Evolutionary conservation across 257 asterid species (phyloP).

Genomic region (Euphrasia confusa): DNA sequence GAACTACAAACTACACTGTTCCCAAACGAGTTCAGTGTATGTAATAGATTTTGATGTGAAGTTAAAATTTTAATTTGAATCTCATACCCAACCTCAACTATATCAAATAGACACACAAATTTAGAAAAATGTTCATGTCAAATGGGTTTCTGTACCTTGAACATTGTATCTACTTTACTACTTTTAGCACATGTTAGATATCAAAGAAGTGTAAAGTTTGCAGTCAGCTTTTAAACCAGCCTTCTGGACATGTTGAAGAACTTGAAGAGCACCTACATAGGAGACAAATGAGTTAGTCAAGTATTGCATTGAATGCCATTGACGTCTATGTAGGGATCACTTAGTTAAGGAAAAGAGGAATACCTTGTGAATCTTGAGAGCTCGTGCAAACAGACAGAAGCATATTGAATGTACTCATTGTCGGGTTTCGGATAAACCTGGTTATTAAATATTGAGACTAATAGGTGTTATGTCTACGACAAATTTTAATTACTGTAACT

Average conservation of each 20-base stretch:
- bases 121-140: conserved; percentile 22
- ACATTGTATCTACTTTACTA: conserved; percentile 96
- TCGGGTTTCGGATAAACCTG: conserved; percentile 75
- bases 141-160: conserved; percentile 51
- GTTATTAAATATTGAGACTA: too few relatives aligned
- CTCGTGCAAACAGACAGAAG: conserved; percentile 93
- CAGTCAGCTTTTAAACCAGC: conserved; percentile 76
- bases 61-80: not conserved
- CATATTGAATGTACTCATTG: conserved; percentile 92
- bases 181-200: conserved; percentile 94
- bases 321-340: conserved; percentile 12
- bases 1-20: too few relatives aligned
- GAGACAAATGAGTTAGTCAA: conserved; percentile 25
- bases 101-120: conserved; percentile 11
- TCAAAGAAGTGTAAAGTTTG: conserved; percentile 90
- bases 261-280: conserved; percentile 76
- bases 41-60: too few relatives aligned
- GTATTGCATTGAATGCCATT: conserved; percentile 9
- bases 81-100: not conserved
- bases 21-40: too few relatives aligned
- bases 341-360: conserved; percentile 20
- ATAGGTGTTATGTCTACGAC: too few relatives aligned
- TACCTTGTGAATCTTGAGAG: conserved; percentile 78
- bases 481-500: too few relatives aligned
- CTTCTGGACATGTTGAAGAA: conserved; percentile 60